phyloP scores from a whole-genome alignment of 2,329 filamentous ascomycete genomes.

The Diaporthe sp. region DNA sequence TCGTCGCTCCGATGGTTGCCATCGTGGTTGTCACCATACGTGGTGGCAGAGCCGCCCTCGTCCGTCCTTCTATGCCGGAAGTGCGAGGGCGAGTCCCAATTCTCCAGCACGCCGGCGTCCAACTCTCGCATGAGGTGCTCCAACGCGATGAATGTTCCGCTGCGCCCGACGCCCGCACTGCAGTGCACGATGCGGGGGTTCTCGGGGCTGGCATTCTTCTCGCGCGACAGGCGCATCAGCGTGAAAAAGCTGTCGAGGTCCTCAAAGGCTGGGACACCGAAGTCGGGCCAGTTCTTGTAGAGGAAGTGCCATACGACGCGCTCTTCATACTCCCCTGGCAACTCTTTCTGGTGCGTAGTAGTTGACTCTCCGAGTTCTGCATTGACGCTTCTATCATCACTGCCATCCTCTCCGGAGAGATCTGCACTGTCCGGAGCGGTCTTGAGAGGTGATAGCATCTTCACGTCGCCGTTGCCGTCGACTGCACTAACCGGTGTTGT shows the following conservation, averaged over 20 bases:
- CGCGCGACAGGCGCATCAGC: conserved; percentile 74
- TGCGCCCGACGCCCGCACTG: conserved; percentile 93
- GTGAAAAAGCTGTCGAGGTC: conserved; percentile 76
- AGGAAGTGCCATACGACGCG: conserved; percentile 85
- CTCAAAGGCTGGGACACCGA: conserved; percentile 78
- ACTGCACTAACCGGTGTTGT: neutral
- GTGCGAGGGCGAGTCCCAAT: conserved; percentile 47
- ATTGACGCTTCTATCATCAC: conserved; percentile 12
- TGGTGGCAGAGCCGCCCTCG: conserved; percentile 34
- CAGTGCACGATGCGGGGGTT: conserved; percentile 88
- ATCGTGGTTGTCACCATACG: conserved; percentile 35
- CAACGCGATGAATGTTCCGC: conserved; percentile 95
- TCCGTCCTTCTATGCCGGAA: neutral
- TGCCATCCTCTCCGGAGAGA: neutral
- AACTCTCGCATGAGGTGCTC: conserved; percentile 90
- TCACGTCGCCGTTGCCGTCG: conserved; percentile 34
- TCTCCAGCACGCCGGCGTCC: conserved; percentile 74
- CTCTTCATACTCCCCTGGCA: conserved; percentile 53
- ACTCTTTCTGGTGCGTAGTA: conserved; percentile 38
- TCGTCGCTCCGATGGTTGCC: conserved; percentile 42
- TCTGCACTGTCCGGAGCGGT: neutral
- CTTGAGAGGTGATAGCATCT: conserved; percentile 36
- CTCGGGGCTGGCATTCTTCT: conserved; percentile 62
- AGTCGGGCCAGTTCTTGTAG: conserved; percentile 91
- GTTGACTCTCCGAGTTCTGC: conserved; percentile 10